These are phyloP conservation scores for Aphanomyces cochlioides DNA, from an alignment of 352 stramenopile genomes.

Conservation along the genomic window DNA sequence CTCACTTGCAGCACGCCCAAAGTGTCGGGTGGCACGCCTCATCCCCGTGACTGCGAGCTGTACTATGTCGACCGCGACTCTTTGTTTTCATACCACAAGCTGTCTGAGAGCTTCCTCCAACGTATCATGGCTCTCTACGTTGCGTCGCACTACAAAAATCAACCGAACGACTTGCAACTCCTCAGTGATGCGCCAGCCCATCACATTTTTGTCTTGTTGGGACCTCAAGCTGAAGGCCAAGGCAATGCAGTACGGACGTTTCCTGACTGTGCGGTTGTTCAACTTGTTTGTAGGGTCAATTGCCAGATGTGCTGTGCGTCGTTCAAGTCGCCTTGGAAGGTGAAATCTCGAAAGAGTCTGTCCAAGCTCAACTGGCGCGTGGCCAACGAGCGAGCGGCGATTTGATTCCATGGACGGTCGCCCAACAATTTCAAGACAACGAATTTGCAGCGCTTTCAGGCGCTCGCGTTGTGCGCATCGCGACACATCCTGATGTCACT, in stretches of 20 bases:
- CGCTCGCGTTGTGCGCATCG: constrained; percentile 96
- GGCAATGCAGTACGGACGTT: constrained; percentile 54
- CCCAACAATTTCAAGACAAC: constrained; percentile 99
- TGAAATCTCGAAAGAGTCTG: constrained; percentile 94
- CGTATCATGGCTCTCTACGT: constrained; percentile 96
- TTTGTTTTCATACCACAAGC: constrained; percentile 99
- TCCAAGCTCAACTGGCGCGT: constrained; percentile 91
- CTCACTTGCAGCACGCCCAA: constrained; percentile 86
- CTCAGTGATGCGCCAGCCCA: constrained; percentile 98
- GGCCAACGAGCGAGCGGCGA: constrained; percentile 97
- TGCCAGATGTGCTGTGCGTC: constrained; percentile 98
- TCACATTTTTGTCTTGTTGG: constrained; percentile 97
- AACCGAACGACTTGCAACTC: constrained; percentile 99
- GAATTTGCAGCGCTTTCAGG: constrained; percentile 97
- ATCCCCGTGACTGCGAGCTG: constrained; percentile 95
- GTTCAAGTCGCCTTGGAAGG: constrained; percentile 97
- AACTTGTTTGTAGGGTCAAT: constrained; percentile 39
- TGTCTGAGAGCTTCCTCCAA: constrained; percentile 95
- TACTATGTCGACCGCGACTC: constrained; percentile 99
- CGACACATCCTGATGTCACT: constrained; percentile 95
- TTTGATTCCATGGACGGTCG: constrained; percentile 99
- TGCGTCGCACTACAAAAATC: constrained; percentile 99
- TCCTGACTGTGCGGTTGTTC: background rate
- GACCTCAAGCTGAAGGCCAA: constrained; percentile 88
- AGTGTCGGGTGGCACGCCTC: constrained; percentile 91